phyloP scores from a whole-genome alignment of 345 rosid genomes.

The Lepidium africanum region DNA sequence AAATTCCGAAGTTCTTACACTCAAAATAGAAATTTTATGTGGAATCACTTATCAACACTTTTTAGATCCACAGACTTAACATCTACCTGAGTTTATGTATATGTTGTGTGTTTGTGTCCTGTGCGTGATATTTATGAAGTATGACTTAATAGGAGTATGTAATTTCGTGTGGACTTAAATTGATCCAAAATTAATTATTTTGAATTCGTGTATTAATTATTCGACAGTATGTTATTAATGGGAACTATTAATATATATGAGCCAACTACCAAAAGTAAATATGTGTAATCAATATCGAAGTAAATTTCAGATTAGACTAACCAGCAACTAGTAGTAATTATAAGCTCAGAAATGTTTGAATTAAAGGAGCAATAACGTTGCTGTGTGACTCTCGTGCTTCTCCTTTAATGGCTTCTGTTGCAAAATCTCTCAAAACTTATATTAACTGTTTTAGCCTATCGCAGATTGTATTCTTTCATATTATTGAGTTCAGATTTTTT shows the following conservation, averaged over 20 bases:
- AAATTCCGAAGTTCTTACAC: neutral
- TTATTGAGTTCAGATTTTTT: neutral
- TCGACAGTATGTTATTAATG: too few relatives aligned
- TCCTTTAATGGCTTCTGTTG: slow-evolving; percentile 5
- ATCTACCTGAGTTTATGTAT: too few relatives aligned
- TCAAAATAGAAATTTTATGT: neutral
- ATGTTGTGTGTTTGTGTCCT: too few relatives aligned
- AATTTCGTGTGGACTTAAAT: neutral
- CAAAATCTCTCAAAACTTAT: neutral
- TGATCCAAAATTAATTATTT: too few relatives aligned
- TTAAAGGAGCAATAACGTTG: neutral
- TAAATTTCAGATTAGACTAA: slow-evolving; percentile 19
- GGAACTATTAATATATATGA: slow-evolving; percentile 20
- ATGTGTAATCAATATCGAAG: slow-evolving; percentile 13
- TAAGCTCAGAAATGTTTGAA: neutral
- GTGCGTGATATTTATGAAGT: too few relatives aligned
- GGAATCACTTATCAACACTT: neutral
- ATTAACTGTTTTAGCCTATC: neutral
- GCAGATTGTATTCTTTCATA: neutral
- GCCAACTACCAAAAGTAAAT: slow-evolving; percentile 29
- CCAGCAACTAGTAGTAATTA: slow-evolving; percentile 19
- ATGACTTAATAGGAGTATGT: too few relatives aligned
- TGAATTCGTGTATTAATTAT: too few relatives aligned
- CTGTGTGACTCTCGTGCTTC: slow-evolving; percentile 14
- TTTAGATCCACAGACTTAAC: neutral